These are phyloP conservation scores for Spathaspora arborariae DNA, from an alignment of 805 yeast genomes.

Conservation along the genomic window DNA sequence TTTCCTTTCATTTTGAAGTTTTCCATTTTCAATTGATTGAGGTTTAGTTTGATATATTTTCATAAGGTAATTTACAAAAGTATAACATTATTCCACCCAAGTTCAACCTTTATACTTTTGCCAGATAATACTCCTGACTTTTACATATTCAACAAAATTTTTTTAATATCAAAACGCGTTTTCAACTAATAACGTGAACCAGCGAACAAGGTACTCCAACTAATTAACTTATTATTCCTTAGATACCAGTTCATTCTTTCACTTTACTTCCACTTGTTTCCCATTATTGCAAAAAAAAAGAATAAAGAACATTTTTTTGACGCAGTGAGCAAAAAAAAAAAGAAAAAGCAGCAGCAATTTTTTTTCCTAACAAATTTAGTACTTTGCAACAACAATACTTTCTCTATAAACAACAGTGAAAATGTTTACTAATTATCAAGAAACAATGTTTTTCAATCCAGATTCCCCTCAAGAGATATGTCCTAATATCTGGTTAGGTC, in stretches of 20 bases:
- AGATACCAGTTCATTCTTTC: neutral
- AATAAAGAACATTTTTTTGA: neutral
- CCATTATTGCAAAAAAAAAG: conserved; percentile 1
- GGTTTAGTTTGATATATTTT: neutral
- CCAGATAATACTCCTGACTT: too few relatives aligned
- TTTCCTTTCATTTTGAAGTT: neutral
- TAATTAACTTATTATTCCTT: neutral
- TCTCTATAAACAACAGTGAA: neutral
- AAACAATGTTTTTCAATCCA: conserved; percentile 11
- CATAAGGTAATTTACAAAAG: neutral
- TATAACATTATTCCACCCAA: neutral
- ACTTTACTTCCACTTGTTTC: neutral
- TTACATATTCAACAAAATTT: neutral
- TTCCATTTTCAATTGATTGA: neutral
- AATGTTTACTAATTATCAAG: neutral
- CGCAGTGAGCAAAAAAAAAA: conserved; percentile 2
- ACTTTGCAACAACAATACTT: neutral
- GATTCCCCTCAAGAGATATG: conserved; percentile 19
- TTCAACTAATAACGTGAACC: neutral
- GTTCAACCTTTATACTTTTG: neutral
- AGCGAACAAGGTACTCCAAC: neutral
- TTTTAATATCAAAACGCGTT: neutral
- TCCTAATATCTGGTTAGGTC: conserved; percentile 28
- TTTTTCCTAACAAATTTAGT: neutral
- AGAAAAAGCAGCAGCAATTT: neutral